A percentile compares a stretch with the other conserved stretches of the same genome.
phyloP scores from a whole-genome alignment of 768 basidiomycete species.

The Roridomyces roridus region DNA sequence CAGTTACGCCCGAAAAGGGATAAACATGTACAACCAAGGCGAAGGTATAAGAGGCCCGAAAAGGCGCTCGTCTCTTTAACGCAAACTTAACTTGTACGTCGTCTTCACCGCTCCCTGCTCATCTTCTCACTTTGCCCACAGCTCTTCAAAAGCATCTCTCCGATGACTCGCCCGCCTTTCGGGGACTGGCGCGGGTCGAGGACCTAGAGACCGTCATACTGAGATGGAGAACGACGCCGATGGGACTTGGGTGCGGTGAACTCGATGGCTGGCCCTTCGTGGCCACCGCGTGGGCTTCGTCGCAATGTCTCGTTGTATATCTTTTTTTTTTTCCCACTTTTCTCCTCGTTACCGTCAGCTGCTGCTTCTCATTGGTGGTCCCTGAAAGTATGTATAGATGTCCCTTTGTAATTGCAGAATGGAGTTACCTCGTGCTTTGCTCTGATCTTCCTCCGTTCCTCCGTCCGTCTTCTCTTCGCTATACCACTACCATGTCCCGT shows the following conservation, averaged over 20 bases:
- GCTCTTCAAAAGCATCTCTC: conserved; percentile 90
- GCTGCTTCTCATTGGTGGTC: not conserved
- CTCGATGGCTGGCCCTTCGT: conserved; percentile 62
- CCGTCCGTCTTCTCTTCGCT: too few species aligned
- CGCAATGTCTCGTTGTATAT: conserved; percentile 96
- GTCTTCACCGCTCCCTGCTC: not conserved
- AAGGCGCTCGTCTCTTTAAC: conserved; percentile 38
- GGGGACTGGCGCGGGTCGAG: conserved; percentile 77
- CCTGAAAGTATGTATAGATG: not conserved
- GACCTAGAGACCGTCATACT: conserved; percentile 88
- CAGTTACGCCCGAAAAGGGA: not conserved
- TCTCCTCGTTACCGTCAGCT: conserved; percentile 1
- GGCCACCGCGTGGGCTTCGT: conserved; percentile 68
- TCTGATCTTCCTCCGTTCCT: conserved; percentile 21
- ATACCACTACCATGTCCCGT: conserved; percentile 58
- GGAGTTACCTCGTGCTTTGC: conserved; percentile 18
- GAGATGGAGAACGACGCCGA: conserved; percentile 76
- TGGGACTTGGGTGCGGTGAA: conserved; percentile 91
- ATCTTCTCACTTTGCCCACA: conserved; percentile 35
- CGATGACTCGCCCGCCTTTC: conserved; percentile 74
- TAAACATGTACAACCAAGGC: too few species aligned
- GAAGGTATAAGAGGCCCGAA: conserved; percentile 28
- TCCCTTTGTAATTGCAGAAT: conserved; percentile 8
- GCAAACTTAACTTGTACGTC: conserved; percentile 67
- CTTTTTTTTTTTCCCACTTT: conserved; percentile 23